Percentiles rank a stretch among this genome's conserved stretches.
Conservation (phyloP, 768 basidiomycete genomes). For the Boletus sp. region DNA sequence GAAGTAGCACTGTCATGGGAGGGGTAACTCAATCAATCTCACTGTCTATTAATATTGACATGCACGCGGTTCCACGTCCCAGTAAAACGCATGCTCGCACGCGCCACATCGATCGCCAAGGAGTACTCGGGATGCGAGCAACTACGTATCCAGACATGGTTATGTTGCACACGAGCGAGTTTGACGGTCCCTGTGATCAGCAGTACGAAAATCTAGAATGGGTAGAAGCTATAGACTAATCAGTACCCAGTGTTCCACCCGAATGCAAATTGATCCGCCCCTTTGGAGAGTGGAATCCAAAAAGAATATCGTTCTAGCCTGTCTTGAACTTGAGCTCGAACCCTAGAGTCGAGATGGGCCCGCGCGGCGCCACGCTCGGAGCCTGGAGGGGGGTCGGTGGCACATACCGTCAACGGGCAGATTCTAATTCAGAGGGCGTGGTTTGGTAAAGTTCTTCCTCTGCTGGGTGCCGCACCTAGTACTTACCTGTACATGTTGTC, state of each 20-base stretch:
- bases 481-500: conserved; percentile 20
- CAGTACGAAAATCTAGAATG: neutral
- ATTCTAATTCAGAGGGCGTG: conserved; percentile 16
- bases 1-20: neutral
- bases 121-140: neutral
- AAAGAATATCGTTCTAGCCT: neutral
- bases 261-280: conserved; percentile 12
- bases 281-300: neutral
- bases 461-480: conserved; percentile 7
- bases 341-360: conserved; percentile 8
- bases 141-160: neutral
- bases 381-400: neutral
- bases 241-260: neutral
- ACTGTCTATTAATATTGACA: conserved; percentile 8
- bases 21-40: neutral
- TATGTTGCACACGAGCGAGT: conserved; percentile 1
- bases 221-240: neutral
- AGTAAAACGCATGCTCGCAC: neutral
- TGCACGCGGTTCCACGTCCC: neutral
- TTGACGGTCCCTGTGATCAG: neutral
- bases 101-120: neutral
- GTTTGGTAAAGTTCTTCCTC: conserved; percentile 28
- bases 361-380: conserved; percentile 4
- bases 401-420: neutral
- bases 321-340: neutral